Evolutionary conservation across 2,329 filamentous ascomycete species (phyloP).

Genomic region (Blastomyces silverae): DNA sequence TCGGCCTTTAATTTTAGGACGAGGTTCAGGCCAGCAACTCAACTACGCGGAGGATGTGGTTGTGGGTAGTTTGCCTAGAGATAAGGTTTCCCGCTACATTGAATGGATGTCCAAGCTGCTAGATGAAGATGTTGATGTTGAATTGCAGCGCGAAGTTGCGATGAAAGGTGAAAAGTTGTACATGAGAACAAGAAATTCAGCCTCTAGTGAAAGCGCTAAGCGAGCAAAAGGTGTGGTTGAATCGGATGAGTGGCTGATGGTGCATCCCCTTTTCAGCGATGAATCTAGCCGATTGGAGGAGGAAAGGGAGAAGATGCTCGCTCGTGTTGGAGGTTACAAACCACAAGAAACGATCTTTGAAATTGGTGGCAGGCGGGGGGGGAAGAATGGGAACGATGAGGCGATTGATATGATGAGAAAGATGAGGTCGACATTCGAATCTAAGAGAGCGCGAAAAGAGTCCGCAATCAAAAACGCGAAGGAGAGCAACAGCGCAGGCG

Average conservation of each 20-base stretch:
- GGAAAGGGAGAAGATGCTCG: conserved; percentile 77
- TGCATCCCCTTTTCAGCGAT: conserved; percentile 74
- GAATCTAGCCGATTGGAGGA: conserved; percentile 57
- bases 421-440: conserved; percentile 39
- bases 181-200: conserved; percentile 78
- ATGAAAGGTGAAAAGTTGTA: conserved; percentile 90
- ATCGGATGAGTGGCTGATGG: conserved; percentile 62
- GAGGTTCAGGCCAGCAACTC: conserved; percentile 51
- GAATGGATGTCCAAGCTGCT: conserved; percentile 81
- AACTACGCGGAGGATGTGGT: conserved; percentile 80
- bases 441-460: conserved; percentile 37
- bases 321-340: conserved; percentile 78
- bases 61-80: conserved; percentile 66
- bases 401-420: conserved; percentile 48
- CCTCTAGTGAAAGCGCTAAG: conserved; percentile 84
- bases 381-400: conserved; percentile 63
- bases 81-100: conserved; percentile 64
- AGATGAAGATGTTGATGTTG: conserved; percentile 66
- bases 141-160: conserved; percentile 63
- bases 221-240: conserved; percentile 70
- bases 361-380: conserved; percentile 68
- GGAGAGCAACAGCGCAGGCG: conserved; percentile 29
- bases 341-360: conserved; percentile 97
- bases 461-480: conserved; percentile 27
- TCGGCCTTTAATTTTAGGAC: conserved; percentile 71